Evolutionary conservation across 805 yeast genomes (phyloP), one percentile per base, ranked within the genome.

Genomic region (Candida xiaguanensis): DNA sequence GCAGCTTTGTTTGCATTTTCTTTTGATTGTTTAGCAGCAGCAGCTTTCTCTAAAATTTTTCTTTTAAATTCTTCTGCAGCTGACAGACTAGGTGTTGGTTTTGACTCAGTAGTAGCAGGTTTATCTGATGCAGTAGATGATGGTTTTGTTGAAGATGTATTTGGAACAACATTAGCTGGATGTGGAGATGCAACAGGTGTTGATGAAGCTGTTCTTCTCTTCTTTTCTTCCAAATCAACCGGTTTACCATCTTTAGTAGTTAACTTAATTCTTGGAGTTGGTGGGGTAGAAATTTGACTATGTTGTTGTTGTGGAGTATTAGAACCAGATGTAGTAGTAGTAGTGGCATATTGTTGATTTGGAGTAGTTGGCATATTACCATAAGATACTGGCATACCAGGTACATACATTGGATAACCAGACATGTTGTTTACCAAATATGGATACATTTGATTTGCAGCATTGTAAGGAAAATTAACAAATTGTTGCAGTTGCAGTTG

Each of bases 211-310:
- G 55, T 40, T 23, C 54, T 50, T 52, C 58, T 65, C 47, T 58
- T 63, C 54, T 65, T 65, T 32, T 64, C 72, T 38, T 68, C 72
- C 44, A 65, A 63, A 44, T 67, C 70, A 28, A 67, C 59, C 32
- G 56, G 64, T 40, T 61, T 65, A 5, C 73, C 74, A 31, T 66
- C 71, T 50, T 62, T 65, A 39, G 66, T 68, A 26, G 72, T 67
- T 40, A 68, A 55, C 44, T 59, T 66, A 22, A 67, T 58, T 48
- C 59, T 65, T 34, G 48, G 33, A 19, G 43, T 20, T 29, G 47
- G 42, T 19, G 52, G 46, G 14, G 39, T 36, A 26, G 39, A 16
- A 28, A 36, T 26, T 22, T 36, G 39, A 12, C 24, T 4, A 15
- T 37, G 47, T 19, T 34, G 41, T 18, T 36, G 43, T 31, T 36